phyloP scores from a whole-genome alignment of 495 filamentous ascomycete species.

The Penicillium taxi region DNA sequence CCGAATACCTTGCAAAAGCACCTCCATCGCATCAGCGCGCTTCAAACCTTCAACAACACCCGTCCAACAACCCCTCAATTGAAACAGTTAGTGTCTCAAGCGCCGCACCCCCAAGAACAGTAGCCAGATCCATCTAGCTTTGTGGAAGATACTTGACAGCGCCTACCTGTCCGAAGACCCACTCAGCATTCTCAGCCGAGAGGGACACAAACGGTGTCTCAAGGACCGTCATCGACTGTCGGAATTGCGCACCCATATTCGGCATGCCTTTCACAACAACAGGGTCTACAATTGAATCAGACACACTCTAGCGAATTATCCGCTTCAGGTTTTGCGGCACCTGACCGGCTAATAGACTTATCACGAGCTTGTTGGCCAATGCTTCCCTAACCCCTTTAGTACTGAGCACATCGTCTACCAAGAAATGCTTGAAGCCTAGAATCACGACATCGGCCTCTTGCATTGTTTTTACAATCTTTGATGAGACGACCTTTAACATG shows the following conservation, averaged over 20 bases:
- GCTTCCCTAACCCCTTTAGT: slow-evolving; percentile 18
- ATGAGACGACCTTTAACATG: slow-evolving; percentile 14
- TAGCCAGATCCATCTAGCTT: slow-evolving; percentile 22
- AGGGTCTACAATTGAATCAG: slow-evolving; percentile 2
- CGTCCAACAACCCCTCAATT: slow-evolving; percentile 33
- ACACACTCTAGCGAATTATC: slow-evolving; percentile 42
- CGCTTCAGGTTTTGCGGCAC: slow-evolving; percentile 53
- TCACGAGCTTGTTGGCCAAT: slow-evolving; percentile 67
- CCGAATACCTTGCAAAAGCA: slow-evolving; percentile 24
- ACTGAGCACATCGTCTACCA: slow-evolving; percentile 24
- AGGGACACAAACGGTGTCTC: slow-evolving; percentile 13
- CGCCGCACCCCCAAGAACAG: slow-evolving; percentile 26
- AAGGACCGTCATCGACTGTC: slow-evolving; percentile 30
- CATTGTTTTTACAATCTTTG: slow-evolving; percentile 19
- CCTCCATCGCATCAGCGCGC: slow-evolving; percentile 27
- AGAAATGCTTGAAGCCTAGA: slow-evolving; percentile 32
- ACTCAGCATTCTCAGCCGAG: slow-evolving; percentile 11
- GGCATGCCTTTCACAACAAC: slow-evolving; percentile 28
- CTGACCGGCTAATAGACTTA: slow-evolving; percentile 81
- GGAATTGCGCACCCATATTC: slow-evolving; percentile 28
- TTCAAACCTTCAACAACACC: slow-evolving; percentile 32
- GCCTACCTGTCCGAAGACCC: slow-evolving; percentile 26
- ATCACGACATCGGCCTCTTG: slow-evolving; percentile 25
- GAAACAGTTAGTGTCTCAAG: slow-evolving; percentile 28
- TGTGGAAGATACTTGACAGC: slow-evolving; percentile 22